Percentiles rank a stretch among this genome's conserved stretches.
Evolutionary conservation across 768 basidiomycete species (phyloP).

Genomic region (Boletus eberwhitei): DNA sequence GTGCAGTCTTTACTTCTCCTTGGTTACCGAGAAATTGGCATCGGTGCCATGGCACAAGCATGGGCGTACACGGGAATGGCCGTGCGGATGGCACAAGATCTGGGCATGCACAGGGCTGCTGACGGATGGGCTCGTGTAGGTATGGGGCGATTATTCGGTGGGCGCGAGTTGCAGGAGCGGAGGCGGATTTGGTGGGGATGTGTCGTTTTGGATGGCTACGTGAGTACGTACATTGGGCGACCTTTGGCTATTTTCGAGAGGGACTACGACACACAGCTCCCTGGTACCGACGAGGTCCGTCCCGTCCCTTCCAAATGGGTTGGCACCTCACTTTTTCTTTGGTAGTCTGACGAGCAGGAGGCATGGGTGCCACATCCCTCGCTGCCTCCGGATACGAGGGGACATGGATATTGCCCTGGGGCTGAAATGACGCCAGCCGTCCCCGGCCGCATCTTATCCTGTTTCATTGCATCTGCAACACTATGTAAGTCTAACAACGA

Average conservation of each 20-base stretch:
- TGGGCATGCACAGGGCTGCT: slow-evolving; percentile 79
- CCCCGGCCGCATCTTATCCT: slow-evolving; percentile 59
- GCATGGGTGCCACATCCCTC: slow-evolving; percentile 44
- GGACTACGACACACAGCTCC: slow-evolving; percentile 73
- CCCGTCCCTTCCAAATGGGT: neutral
- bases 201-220: slow-evolving; percentile 75
- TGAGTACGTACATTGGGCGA: slow-evolving; percentile 75
- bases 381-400: slow-evolving; percentile 30
- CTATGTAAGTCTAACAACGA: slow-evolving; percentile 51
- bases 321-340: slow-evolving; percentile 13
- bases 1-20: slow-evolving; percentile 78
- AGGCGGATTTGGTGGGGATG: slow-evolving; percentile 78
- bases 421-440: slow-evolving; percentile 26
- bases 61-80: slow-evolving; percentile 89
- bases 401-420: slow-evolving; percentile 26
- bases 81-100: slow-evolving; percentile 88
- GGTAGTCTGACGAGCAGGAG: slow-evolving; percentile 65
- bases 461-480: slow-evolving; percentile 69
- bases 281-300: slow-evolving; percentile 55
- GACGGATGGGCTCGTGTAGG: slow-evolving; percentile 70
- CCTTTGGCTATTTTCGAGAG: slow-evolving; percentile 71
- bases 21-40: slow-evolving; percentile 82
- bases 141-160: slow-evolving; percentile 55
- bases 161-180: slow-evolving; percentile 64
- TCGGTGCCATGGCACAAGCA: slow-evolving; percentile 84